These are phyloP conservation scores for Mucor ambiguus DNA, from an alignment of 371 early-diverging fungal genomes.

Conservation along the genomic window DNA sequence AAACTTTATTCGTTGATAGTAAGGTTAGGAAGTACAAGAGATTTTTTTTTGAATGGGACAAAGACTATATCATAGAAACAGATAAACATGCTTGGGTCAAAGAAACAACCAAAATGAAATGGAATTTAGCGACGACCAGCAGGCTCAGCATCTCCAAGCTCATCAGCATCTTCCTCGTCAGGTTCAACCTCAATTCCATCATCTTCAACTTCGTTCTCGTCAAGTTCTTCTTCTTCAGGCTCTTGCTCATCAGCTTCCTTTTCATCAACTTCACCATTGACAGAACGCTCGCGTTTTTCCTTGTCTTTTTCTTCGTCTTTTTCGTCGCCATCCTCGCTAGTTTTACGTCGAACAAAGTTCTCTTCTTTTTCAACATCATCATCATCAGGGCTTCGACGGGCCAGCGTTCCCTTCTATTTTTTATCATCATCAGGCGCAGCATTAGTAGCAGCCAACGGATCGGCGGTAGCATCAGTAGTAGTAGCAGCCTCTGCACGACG, in stretches of 20 bases:
- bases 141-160: background rate
- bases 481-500: background rate
- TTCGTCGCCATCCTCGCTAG: background rate
- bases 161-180: constrained; percentile 2
- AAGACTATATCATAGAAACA: background rate
- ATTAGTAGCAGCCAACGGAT: background rate
- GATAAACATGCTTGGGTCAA: background rate
- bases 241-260: background rate
- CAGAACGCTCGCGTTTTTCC: background rate
- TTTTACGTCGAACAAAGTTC: background rate
- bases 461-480: background rate
- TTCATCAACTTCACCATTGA: background rate
- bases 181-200: background rate
- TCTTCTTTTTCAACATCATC: background rate
- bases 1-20: background rate
- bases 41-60: background rate
- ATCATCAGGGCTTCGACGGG: background rate
- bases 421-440: background rate
- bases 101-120: background rate
- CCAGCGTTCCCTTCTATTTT: background rate
- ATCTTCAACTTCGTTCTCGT: background rate
- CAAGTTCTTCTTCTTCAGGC: background rate
- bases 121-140: background rate
- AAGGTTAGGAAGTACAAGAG: background rate
- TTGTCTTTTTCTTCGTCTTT: background rate